These are phyloP conservation scores for Phytophthora fragariae DNA, from an alignment of 352 stramenopile genomes.

Conservation along the genomic window DNA sequence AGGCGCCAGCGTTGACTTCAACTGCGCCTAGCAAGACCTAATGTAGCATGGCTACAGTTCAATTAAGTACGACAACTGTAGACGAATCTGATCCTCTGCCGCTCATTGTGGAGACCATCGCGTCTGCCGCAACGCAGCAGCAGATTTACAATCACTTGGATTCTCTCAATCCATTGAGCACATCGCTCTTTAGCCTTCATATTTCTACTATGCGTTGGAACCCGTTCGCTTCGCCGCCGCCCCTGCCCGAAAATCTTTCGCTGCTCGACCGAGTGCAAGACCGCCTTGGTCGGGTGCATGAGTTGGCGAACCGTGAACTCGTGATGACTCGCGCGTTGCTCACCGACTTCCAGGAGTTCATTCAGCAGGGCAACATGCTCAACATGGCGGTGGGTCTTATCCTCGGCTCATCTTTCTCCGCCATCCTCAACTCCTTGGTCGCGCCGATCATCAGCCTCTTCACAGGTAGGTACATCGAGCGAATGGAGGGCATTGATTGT, in stretches of 20 bases:
- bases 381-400: conserved; percentile 77
- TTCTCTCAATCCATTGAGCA: background rate
- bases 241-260: conserved; percentile 32
- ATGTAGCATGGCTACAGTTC: background rate
- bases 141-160: background rate
- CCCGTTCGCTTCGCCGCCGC: conserved; percentile 27
- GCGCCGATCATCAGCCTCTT: conserved; percentile 76
- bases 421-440: conserved; percentile 80
- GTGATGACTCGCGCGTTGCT: conserved; percentile 26
- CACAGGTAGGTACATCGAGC: conserved; percentile 53
- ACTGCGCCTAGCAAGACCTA: background rate
- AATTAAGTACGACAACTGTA: conserved; percentile 6
- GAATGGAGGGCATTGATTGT: background rate
- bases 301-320: conserved; percentile 29
- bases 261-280: conserved; percentile 33
- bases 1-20: background rate
- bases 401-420: conserved; percentile 67
- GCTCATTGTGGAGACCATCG: conserved; percentile 3
- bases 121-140: background rate
- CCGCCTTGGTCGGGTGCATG: conserved; percentile 30
- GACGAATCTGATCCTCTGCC: conserved; percentile 6
- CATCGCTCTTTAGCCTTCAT: background rate
- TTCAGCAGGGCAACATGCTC: conserved; percentile 81
- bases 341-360: conserved; percentile 74
- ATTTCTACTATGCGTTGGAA: conserved; percentile 29